These are phyloP conservation scores for Tylopilus plumbeoviolaceoides DNA, from an alignment of 768 basidiomycete species.

Conservation along the genomic window DNA sequence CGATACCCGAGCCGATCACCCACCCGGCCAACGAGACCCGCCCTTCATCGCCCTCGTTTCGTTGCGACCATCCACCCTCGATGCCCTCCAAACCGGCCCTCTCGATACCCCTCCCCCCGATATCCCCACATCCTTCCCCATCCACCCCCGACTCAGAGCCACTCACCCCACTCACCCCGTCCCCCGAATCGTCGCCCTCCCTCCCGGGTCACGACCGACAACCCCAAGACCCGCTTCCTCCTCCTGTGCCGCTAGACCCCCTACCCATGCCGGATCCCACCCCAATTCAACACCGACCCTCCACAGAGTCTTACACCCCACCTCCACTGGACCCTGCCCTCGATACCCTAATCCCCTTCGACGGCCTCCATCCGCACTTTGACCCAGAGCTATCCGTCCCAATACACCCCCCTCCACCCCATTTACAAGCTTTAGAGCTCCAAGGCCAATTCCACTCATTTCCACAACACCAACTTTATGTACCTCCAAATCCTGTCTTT, in stretches of 20 bases:
- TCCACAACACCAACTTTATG: constrained; percentile 24
- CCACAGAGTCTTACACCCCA: constrained; percentile 2
- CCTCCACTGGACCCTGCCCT: constrained; percentile 20
- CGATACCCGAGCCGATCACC: constrained; percentile 5
- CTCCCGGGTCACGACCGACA: constrained; percentile 27
- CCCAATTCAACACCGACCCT: not conserved
- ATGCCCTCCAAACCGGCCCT: not conserved
- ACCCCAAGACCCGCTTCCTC: constrained; percentile 5
- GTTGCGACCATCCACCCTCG: not conserved
- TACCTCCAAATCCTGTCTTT: constrained; percentile 25
- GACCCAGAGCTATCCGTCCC: constrained; percentile 18
- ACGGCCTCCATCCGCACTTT: constrained; percentile 18
- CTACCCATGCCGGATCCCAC: not conserved
- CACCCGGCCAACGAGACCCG: not conserved
- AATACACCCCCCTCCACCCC: constrained; percentile 13
- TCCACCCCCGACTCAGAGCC: constrained; percentile 16
- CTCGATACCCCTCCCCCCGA: not conserved
- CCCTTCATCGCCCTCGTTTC: not conserved
- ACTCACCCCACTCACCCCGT: constrained; percentile 21
- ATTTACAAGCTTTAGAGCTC: constrained; percentile 19
- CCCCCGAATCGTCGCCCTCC: constrained; percentile 20
- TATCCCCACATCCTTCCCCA: not conserved
- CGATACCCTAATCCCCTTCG: constrained; percentile 28
- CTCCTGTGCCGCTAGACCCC: constrained; percentile 4
- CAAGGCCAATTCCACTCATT: constrained; percentile 25